Evolutionary conservation across 1,139 yeast genomes (phyloP).

Genomic region (Scheffersomyces illinoinensis): DNA sequence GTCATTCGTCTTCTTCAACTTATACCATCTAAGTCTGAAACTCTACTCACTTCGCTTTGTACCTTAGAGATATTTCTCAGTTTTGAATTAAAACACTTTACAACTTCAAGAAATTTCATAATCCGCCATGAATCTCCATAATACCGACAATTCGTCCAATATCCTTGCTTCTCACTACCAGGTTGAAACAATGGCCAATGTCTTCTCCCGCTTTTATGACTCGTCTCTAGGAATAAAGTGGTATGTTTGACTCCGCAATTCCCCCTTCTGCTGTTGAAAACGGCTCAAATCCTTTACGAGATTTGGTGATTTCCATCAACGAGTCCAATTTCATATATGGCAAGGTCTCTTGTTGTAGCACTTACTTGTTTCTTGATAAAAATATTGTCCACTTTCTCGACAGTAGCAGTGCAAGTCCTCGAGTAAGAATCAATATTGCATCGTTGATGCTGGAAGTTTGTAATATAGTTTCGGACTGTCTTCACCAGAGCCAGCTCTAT

Average conservation of each 20-base stretch:
- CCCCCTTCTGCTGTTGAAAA: constrained; percentile 11
- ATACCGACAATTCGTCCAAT: not conserved
- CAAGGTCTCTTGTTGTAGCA: not conserved
- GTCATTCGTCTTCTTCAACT: not conserved
- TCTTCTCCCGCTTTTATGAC: constrained; percentile 4
- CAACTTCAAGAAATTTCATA: not conserved
- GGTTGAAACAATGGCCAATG: not conserved
- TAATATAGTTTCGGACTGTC: not conserved
- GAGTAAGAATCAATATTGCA: not conserved
- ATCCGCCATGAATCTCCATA: not conserved
- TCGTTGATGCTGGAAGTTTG: not conserved
- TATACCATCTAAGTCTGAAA: not conserved
- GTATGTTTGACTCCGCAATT: constrained; percentile 24
- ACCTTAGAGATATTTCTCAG: not conserved
- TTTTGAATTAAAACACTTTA: not conserved
- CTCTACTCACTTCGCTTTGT: not conserved
- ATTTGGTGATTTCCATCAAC: not conserved
- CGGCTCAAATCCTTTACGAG: constrained; percentile 21
- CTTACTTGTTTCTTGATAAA: not conserved
- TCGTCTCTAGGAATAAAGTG: constrained; percentile 16
- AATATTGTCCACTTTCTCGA: not conserved
- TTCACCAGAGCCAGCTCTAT: not conserved
- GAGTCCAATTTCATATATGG: not conserved
- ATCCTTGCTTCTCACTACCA: not conserved
- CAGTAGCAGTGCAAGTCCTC: not conserved